Evolutionary conservation across 768 basidiomycete genomes (phyloP).

Genomic region (Leccinum uliginosum): DNA sequence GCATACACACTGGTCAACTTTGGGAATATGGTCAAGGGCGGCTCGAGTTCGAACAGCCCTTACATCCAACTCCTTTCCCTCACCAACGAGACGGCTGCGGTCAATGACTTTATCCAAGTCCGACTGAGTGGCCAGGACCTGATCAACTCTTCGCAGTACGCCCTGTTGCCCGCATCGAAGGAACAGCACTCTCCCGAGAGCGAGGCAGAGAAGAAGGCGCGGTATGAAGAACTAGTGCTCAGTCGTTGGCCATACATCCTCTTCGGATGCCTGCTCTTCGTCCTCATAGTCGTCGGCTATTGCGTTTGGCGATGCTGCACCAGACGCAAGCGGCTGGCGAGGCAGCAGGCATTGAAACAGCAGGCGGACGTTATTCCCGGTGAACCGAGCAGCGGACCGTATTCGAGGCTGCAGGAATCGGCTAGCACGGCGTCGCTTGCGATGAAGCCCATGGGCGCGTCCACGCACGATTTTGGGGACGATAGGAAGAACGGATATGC

Average conservation of each 20-base stretch:
- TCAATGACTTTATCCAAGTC: slow-evolving; percentile 59
- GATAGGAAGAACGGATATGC: slow-evolving; percentile 16
- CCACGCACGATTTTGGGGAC: slow-evolving; percentile 19
- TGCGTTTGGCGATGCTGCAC: slow-evolving; percentile 63
- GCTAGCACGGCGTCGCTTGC: slow-evolving; percentile 25
- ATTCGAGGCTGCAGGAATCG: slow-evolving; percentile 25
- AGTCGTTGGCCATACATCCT: slow-evolving; percentile 76
- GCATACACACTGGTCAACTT: slow-evolving; percentile 68
- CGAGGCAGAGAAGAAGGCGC: slow-evolving; percentile 62
- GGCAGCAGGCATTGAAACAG: slow-evolving; percentile 20
- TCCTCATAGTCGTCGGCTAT: slow-evolving; percentile 42
- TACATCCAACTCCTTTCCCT: slow-evolving; percentile 68
- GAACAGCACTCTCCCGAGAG: slow-evolving; percentile 60
- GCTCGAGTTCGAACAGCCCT: slow-evolving; percentile 47
- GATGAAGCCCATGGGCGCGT: slow-evolving; percentile 27
- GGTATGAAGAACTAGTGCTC: slow-evolving; percentile 57
- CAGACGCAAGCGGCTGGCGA: slow-evolving; percentile 32
- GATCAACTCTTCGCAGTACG: slow-evolving; percentile 48
- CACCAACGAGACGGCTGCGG: slow-evolving; percentile 48
- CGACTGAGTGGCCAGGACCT: slow-evolving; percentile 60
- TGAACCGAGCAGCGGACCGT: slow-evolving; percentile 11
- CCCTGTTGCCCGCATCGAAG: slow-evolving; percentile 57
- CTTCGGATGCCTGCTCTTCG: slow-evolving; percentile 50
- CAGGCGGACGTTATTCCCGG: neutral
- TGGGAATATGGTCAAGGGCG: slow-evolving; percentile 59